Evolutionary conservation across 2,329 filamentous ascomycete genomes (phyloP), one percentile per base, ranked within the genome.

Genomic region (Penicillium sp.): DNA sequence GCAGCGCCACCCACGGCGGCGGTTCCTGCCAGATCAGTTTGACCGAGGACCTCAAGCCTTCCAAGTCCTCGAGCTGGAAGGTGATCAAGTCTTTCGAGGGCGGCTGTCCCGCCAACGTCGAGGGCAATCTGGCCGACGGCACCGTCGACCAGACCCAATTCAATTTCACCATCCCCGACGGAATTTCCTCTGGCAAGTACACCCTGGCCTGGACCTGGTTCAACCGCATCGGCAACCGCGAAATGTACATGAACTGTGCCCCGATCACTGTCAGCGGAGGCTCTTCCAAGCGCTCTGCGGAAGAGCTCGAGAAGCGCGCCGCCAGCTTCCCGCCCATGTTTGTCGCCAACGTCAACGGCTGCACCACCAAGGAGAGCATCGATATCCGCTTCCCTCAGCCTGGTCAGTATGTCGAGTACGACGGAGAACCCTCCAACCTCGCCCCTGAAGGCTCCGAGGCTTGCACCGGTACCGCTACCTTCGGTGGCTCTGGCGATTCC

Each of bases 201-300:
- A 90, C 87, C 0, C 80, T 97, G 5, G 91, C 91, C 0, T 97
- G 92, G 92, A 91, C 91, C 0, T 97, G 94, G 94, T 86, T 96
- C 75, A 97, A 97, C 75, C 89, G 88, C 56, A 68, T 96, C 9
- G 94, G 94, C 2, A 96, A 96, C 78, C 87, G 92, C 1, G 94
- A 97, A 71, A 91, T 96, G 82, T 97, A 97, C 81, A 96, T 96
- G 92, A 95, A 96, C 82, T 99, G 93, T 65, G 91, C 89, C 0
- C 85, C 90, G 0, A 73, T 96, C 45, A 82, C 80, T 0, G 80
- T 97, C 22, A 84, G 83, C 0, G 76, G 73, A 4, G 75, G 76
- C 21, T 73, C 77, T 1, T 70, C 73, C 49, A 83, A 85, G 68
- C 70, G 77, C 9, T 61, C 63, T 14, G 43, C 46, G 6, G 68